phyloP scores from a whole-genome alignment of 176 grass and related monocot genomes.

The Bonia amplexicaulis region DNA sequence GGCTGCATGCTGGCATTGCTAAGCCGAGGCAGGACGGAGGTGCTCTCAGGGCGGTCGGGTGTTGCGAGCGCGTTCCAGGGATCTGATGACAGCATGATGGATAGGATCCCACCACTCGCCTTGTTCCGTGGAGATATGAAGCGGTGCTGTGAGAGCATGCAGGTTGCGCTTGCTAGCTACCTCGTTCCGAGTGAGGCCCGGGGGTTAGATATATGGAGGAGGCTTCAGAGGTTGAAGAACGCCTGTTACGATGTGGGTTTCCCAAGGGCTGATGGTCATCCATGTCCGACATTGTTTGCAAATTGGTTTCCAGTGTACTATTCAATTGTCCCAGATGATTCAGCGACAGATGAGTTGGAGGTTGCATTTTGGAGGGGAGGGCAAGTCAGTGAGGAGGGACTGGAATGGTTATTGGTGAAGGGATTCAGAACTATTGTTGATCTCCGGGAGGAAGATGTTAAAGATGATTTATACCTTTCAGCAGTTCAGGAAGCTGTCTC shows the following conservation, averaged over 20 bases:
- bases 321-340: conserved; percentile 47
- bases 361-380: conserved; percentile 96
- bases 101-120: conserved; percentile 73
- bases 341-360: conserved; percentile 53
- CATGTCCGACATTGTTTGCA: conserved; percentile 84
- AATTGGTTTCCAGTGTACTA: conserved; percentile 82
- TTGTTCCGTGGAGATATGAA: conserved; percentile 92
- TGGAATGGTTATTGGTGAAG: conserved; percentile 63
- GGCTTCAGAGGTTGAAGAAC: conserved; percentile 83
- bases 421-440: conserved; percentile 92
- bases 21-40: conserved; percentile 60
- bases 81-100: conserved; percentile 38
- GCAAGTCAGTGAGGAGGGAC: conserved; percentile 78
- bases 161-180: conserved; percentile 73
- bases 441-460: conserved; percentile 62
- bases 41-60: conserved; percentile 64
- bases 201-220: conserved; percentile 65
- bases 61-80: conserved; percentile 42
- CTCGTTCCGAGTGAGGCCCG: conserved; percentile 37
- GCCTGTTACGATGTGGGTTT: conserved; percentile 87
- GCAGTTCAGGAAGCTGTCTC: conserved; percentile 65
- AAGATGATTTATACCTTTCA: conserved; percentile 66
- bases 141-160: conserved; percentile 85
- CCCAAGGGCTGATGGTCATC: conserved; percentile 61
- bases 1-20: conserved; percentile 86